Base-by-base conservation (phyloP, 169 alveolate species). In the Eimeria acervulina region DNA sequence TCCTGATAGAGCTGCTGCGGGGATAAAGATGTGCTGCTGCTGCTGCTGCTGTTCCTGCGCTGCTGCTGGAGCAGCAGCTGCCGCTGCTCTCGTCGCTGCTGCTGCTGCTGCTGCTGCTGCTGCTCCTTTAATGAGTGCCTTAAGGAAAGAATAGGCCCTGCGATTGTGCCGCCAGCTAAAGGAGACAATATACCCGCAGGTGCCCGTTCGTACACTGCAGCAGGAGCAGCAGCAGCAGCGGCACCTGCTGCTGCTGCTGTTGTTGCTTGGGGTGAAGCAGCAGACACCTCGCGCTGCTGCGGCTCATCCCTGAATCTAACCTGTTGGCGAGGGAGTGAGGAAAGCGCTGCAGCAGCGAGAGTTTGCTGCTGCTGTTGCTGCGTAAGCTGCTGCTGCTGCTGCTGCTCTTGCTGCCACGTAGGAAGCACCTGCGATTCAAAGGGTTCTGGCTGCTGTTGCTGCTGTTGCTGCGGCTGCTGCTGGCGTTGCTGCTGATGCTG, bases 151-250 rank as follows among this genome's bases (percentile, higher is more conserved):
- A 17, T 23, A 6, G 78, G 78, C 15, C 78, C 78, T n/a, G 78
- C 40, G 15, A 66, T 8, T 6, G 28, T 23, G 40, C 78, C 78
- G 40, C 78, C 78, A 66, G 78, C 78, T 28, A 66, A 66, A 6
- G 78, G 78, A 66, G 78, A 66, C 28, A 66, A 17, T n/a, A 66
- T 15, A 66, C 78, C 78, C 21, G 78, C 78, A 7, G 78, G 78
- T 23, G 31, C 28, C 31, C 78, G 28, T 28, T 66, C 78, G 13
- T 66, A 10, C 15, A 15, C 40, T n/a, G 78, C 40, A 7, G 40
- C 78, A 7, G 55, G 19, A 7, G 55, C 55, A 7, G 55, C 55
- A 7, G 55, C 55, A 7, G 55, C 55, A 7, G 55, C 55, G 5
- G 55, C 78, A 8, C 31, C 78, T 66, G 40, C 78, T 23, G 40